These are phyloP conservation scores for Neopestalotiopsis rosae DNA, from an alignment of 2,329 filamentous ascomycete species.

Conservation along the genomic window DNA sequence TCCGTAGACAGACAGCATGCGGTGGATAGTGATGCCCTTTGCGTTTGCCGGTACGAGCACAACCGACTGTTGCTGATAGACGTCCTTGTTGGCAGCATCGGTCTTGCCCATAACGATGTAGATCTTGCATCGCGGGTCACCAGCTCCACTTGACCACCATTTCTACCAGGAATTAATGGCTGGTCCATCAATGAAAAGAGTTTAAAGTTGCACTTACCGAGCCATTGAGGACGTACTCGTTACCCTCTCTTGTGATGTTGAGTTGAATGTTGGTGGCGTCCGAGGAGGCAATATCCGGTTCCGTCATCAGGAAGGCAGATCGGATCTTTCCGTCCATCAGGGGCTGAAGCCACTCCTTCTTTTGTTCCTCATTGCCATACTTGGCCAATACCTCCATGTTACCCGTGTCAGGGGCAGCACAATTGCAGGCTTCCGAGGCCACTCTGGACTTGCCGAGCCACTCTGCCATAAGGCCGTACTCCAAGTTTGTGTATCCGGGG, in stretches of 20 bases:
- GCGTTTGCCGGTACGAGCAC: conserved; percentile 83
- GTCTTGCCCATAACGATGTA: conserved; percentile 98
- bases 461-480: conserved; percentile 98
- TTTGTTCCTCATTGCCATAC: conserved; percentile 86
- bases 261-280: conserved; percentile 95
- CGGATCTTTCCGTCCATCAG: conserved; percentile 85
- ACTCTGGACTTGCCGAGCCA: conserved; percentile 84
- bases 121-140: conserved; percentile 88
- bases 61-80: conserved; percentile 92
- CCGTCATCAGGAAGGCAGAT: conserved; percentile 93
- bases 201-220: conserved; percentile 54
- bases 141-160: conserved; percentile 98
- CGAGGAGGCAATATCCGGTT: conserved; percentile 84
- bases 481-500: conserved; percentile 91
- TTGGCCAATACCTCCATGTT: conserved; percentile 97
- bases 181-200: not conserved
- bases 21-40: conserved; percentile 87
- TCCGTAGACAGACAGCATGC: conserved; percentile 93
- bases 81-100: conserved; percentile 74
- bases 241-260: conserved; percentile 79
- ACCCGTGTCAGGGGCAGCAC: conserved; percentile 87
- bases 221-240: conserved; percentile 91
- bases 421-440: conserved; percentile 89
- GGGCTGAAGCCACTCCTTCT: conserved; percentile 81
- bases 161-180: conserved; percentile 60